These are phyloP conservation scores for Paraphoma sp. DNA, from an alignment of 2,329 filamentous ascomycete species.

Conservation along the genomic window DNA sequence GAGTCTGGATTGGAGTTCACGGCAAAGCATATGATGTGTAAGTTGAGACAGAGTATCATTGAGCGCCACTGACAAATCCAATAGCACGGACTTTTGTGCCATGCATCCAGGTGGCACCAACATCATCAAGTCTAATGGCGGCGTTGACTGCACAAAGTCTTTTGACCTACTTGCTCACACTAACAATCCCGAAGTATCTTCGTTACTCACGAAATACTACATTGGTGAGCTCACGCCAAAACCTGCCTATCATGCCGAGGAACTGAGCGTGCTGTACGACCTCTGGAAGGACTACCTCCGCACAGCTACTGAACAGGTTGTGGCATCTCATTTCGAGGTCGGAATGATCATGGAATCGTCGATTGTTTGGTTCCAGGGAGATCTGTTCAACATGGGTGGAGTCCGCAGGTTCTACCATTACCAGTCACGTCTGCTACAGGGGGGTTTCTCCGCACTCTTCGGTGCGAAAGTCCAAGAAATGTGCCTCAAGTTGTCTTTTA, in stretches of 20 bases:
- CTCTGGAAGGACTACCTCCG: conserved; percentile 30
- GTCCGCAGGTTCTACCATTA: conserved; percentile 36
- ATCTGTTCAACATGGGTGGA: conserved; percentile 35
- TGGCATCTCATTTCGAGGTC: conserved; percentile 30
- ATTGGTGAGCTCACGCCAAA: conserved; percentile 31
- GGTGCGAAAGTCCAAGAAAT: conserved; percentile 32
- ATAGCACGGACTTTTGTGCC: conserved; percentile 75
- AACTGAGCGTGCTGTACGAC: conserved; percentile 31
- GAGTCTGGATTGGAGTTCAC: conserved; percentile 84
- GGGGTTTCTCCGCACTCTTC: conserved; percentile 30
- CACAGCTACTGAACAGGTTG: conserved; percentile 27
- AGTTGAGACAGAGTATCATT: background rate
- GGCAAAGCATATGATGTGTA: conserved; percentile 83
- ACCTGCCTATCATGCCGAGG: conserved; percentile 25
- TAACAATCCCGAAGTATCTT: conserved; percentile 74
- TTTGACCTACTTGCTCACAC: conserved; percentile 92
- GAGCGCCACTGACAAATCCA: background rate
- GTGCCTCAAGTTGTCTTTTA: conserved; percentile 34
- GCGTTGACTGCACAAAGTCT: conserved; percentile 87
- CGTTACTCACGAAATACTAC: conserved; percentile 38
- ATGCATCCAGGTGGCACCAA: conserved; percentile 84
- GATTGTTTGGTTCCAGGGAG: conserved; percentile 32
- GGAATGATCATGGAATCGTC: conserved; percentile 31
- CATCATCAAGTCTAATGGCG: conserved; percentile 84
- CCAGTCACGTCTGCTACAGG: conserved; percentile 29